A percentile compares a stretch with the other conserved stretches of the same genome.
phyloP scores from a whole-genome alignment of 2,329 filamentous ascomycete genomes.

The Botrytis fabae region DNA sequence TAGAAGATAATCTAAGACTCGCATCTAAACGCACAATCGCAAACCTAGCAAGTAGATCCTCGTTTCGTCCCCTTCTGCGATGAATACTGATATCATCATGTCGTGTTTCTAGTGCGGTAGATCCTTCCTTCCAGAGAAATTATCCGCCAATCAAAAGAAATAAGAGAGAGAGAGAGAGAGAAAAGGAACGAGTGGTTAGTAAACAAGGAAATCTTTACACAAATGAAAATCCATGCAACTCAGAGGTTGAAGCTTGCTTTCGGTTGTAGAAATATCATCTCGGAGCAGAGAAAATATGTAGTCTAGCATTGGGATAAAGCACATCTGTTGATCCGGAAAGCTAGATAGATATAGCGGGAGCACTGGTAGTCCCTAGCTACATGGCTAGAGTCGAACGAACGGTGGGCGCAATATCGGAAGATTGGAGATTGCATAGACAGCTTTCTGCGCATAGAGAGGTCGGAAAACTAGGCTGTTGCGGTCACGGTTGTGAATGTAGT shows the following conservation, averaged over 20 bases:
- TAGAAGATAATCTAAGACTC: not conserved
- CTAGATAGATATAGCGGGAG: not conserved
- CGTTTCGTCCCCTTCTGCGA: not conserved
- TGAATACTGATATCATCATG: not conserved
- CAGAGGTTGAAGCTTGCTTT: not conserved
- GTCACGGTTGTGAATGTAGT: not conserved
- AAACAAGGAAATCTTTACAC: not conserved
- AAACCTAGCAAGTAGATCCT: not conserved
- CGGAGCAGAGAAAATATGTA: not conserved
- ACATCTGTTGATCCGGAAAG: not conserved
- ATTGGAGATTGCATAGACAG: not conserved
- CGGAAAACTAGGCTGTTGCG: not conserved
- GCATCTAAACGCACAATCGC: not conserved
- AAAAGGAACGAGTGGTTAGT: not conserved
- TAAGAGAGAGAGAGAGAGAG: not conserved
- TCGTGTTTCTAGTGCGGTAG: not conserved
- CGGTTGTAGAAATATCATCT: not conserved
- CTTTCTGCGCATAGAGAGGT: not conserved
- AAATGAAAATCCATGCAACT: not conserved
- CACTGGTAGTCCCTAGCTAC: not conserved
- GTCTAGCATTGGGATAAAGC: not conserved
- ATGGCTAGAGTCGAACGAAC: constrained; percentile 3
- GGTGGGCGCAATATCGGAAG: not conserved
- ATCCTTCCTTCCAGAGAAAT: not conserved
- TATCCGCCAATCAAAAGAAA: not conserved